A percentile compares a stretch with the other conserved stretches of the same genome.
Evolutionary conservation across 768 basidiomycete species (phyloP).

Genomic region (Psilocybe cyanescens): DNA sequence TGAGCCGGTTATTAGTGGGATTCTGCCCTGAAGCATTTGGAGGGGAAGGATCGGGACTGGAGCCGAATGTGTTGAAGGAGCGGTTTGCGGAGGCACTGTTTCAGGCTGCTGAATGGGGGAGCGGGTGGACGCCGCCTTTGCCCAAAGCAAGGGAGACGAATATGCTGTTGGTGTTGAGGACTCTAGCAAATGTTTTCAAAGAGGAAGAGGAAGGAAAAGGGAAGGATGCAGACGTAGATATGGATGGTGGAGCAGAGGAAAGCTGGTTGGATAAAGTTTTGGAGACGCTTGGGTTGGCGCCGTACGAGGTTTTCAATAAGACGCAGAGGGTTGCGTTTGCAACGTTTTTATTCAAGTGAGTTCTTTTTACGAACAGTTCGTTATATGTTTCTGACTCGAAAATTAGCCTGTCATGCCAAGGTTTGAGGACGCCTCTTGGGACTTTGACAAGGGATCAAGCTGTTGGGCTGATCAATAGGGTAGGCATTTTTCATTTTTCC

Average conservation of each 20-base stretch:
- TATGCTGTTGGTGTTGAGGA: slow-evolving; percentile 76
- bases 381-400: no score
- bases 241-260: slow-evolving; percentile 25
- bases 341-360: slow-evolving; percentile 89
- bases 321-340: slow-evolving; percentile 76
- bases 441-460: slow-evolving; percentile 42
- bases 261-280: slow-evolving; percentile 58
- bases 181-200: slow-evolving; percentile 79
- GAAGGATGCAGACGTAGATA: slow-evolving; percentile 32
- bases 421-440: slow-evolving; percentile 46
- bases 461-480: slow-evolving; percentile 40
- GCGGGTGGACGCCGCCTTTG: slow-evolving; percentile 57
- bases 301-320: slow-evolving; percentile 64
- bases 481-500: background rate
- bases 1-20: slow-evolving; percentile 75
- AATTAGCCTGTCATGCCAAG: slow-evolving; percentile 65
- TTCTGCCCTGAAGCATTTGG: slow-evolving; percentile 59
- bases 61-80: slow-evolving; percentile 42
- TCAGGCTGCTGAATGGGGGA: slow-evolving; percentile 67
- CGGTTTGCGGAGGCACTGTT: slow-evolving; percentile 67
- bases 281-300: slow-evolving; percentile 49
- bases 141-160: slow-evolving; percentile 85
- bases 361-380: slow-evolving; percentile 11
- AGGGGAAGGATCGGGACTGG: slow-evolving; percentile 4
- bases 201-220: slow-evolving; percentile 42